A percentile compares a stretch with the other conserved stretches of the same genome.
phyloP scores from a whole-genome alignment of 148 eudicot genomes.

The Vaccinium darrowii region DNA sequence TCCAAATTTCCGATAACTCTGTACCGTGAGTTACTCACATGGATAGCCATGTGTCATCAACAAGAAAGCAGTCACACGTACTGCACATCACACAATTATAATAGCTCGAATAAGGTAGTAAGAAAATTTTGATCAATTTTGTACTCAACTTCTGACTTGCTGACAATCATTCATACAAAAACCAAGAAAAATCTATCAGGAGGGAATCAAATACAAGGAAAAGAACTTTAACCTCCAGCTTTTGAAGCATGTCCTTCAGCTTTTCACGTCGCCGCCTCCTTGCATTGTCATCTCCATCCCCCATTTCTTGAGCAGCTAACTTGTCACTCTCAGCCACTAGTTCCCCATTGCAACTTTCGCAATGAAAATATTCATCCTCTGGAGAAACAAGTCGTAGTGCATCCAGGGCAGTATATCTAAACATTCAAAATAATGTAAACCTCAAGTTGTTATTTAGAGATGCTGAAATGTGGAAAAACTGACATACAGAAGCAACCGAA shows the following conservation, averaged over 20 bases:
- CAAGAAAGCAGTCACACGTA: not conserved
- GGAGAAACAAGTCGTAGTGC: constrained; percentile 82
- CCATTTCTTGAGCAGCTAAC: constrained; percentile 80
- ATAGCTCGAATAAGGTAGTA: not conserved
- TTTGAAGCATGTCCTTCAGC: constrained; percentile 77
- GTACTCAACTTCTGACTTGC: not conserved
- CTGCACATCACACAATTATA: not conserved
- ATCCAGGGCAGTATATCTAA: constrained; percentile 96
- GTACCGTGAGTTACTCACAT: not conserved
- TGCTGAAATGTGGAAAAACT: constrained; percentile 8
- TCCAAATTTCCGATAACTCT: not conserved
- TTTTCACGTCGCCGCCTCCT: constrained; percentile 89
- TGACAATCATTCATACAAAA: not conserved
- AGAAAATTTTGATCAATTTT: not conserved
- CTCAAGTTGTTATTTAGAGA: constrained; percentile 16
- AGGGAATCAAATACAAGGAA: not conserved
- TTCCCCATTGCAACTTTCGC: constrained; percentile 90
- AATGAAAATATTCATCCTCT: constrained; percentile 81
- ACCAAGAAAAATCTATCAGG: not conserved
- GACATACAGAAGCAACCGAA: not conserved
- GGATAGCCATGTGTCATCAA: not conserved
- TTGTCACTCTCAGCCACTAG: constrained; percentile 95
- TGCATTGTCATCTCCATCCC: constrained; percentile 97
- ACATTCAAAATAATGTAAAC: constrained; percentile 25
- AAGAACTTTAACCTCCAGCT: constrained; percentile 68